Evolutionary conservation across 257 asterid genomes (phyloP).

Genomic region (Linderniella brevidens): DNA sequence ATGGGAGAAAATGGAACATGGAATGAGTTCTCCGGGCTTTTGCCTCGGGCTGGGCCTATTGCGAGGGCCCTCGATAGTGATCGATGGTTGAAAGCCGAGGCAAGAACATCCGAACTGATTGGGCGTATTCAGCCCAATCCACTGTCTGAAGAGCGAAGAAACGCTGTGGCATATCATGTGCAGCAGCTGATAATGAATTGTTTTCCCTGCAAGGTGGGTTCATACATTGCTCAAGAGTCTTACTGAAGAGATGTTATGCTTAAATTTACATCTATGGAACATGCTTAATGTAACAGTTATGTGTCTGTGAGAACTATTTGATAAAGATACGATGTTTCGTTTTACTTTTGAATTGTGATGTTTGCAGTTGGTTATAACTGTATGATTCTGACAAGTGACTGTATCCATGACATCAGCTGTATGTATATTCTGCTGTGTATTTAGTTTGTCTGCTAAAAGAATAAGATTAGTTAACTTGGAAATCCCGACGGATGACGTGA

Average conservation of each 20-base stretch:
- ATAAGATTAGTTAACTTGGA: no score
- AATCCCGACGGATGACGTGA: no score
- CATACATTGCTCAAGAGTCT: conserved; percentile 6
- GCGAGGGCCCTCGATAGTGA: conserved; percentile 40
- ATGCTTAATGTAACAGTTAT: not conserved
- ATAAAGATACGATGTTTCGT: no score
- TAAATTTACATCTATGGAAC: not conserved
- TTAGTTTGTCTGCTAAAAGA: no score
- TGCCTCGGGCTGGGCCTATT: conserved; percentile 57
- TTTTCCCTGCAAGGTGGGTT: conserved; percentile 86
- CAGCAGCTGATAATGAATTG: conserved; percentile 70
- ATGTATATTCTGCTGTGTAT: no score
- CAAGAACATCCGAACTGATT: conserved; percentile 81
- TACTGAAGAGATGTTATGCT: conserved; percentile 7
- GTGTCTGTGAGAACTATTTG: not conserved
- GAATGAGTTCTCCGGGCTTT: conserved; percentile 62
- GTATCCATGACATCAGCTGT: no score
- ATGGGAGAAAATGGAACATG: conserved; percentile 89
- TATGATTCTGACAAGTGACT: no score
- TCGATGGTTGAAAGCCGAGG: conserved; percentile 85
- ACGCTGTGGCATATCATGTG: conserved; percentile 82
- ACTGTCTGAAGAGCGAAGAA: conserved; percentile 74
- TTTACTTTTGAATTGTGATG: no score
- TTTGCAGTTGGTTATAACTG: no score
- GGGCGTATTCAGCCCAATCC: conserved; percentile 81